These are phyloP conservation scores for Ceratobasidium sp. DNA, from an alignment of 1,284 basidiomycete species.

Conservation along the genomic window DNA sequence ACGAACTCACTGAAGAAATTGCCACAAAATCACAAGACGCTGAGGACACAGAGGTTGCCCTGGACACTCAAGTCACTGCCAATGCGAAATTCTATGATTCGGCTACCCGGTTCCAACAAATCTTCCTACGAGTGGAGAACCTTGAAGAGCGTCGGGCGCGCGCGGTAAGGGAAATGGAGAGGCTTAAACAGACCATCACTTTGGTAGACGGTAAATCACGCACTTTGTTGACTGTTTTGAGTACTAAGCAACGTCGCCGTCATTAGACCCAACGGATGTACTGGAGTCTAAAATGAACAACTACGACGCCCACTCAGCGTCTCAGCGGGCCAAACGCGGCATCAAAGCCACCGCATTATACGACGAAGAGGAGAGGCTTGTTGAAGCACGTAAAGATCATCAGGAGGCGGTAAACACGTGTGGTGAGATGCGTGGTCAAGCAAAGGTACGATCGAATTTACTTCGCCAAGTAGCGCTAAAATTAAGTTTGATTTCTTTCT, in stretches of 20 bases:
- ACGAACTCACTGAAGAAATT: slow-evolving; percentile 73
- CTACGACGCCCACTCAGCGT: slow-evolving; percentile 76
- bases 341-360: slow-evolving; percentile 32
- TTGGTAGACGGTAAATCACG: slow-evolving; percentile 74
- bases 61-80: slow-evolving; percentile 75
- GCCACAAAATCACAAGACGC: slow-evolving; percentile 80
- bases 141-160: slow-evolving; percentile 72
- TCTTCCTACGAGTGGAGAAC: slow-evolving; percentile 80
- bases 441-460: slow-evolving; percentile 63
- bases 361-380: slow-evolving; percentile 70
- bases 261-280: slow-evolving; percentile 82
- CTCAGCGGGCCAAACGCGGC: slow-evolving; percentile 65
- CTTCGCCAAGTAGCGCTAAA: not conserved
- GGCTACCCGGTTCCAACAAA: slow-evolving; percentile 86
- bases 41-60: slow-evolving; percentile 77
- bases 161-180: slow-evolving; percentile 69
- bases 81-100: slow-evolving; percentile 89
- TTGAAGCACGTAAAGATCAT: slow-evolving; percentile 67
- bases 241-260: slow-evolving; percentile 20
- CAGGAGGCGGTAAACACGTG: slow-evolving; percentile 70
- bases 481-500: not conserved
- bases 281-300: slow-evolving; percentile 76
- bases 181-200: slow-evolving; percentile 76
- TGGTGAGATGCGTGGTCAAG: slow-evolving; percentile 74
- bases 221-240: slow-evolving; percentile 12